Base-by-base conservation (phyloP, 163 green algal species). In the Scenedesmus sp. region DNA sequence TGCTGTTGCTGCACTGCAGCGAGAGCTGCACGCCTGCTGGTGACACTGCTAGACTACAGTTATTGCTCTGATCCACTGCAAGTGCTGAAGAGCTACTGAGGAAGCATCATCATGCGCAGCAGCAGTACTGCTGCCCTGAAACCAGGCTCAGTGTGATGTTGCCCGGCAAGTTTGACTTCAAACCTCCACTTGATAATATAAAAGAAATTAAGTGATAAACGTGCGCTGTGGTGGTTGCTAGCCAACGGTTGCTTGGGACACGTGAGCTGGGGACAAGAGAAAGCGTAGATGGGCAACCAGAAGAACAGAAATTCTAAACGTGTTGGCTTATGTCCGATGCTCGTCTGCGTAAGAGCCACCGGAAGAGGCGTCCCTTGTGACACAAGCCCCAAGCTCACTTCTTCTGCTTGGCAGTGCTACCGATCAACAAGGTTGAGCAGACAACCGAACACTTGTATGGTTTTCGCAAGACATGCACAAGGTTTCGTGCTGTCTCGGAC, bases 211-310 rank as follows among this genome's bases (percentile, higher is more conserved):
- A 46, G 2, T 70, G 10, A 20, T 20, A 13, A 79, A 79, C 23
- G 4, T 52, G 3, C 13, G 70, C 70, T 79, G 70, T 79, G 70
- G 70, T 52, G 70, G 70, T 79, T 79, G 70, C 70, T 52, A 1
- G 23, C 70, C 70, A 79, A 79, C 70, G 70, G 70, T 79, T 79
- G 70, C 20, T 79, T 79, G 70, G 70, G 70, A 79, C 70, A 52
- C 70, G 20, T 79, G 70, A 79, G 70, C 23, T 23, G 4, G 23
- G 13, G 23, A 52, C 6, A 79, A 79, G 46, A 6, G 13, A 79
- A 13, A 79, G 70, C 23, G 13, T 3, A 79, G 4, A 5, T 13
- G 5, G 23, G 70, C 23, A 5, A 52, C 46, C 23, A 26, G 5
- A 12, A 52, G 23, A 52, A 2, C 70, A 52, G 70, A 79, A 2